Percentiles rank a stretch among this genome's conserved stretches.
Evolutionary conservation across 2,329 filamentous ascomycete species (phyloP).

Genomic region (Nothomitra cinnamomea): DNA sequence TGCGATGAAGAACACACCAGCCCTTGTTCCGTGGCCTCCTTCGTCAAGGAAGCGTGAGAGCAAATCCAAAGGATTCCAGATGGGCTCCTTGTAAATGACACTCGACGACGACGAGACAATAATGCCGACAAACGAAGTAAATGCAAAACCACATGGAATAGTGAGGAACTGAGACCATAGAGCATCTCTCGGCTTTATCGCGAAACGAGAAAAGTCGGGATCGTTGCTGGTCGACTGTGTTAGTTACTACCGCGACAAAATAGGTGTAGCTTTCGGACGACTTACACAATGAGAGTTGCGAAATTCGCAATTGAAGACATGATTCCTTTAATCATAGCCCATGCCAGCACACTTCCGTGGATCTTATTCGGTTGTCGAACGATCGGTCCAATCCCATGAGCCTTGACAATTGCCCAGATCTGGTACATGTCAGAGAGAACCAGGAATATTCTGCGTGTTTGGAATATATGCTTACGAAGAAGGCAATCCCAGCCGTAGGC

Average conservation of each 20-base stretch:
- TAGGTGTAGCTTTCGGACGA: too few relatives aligned
- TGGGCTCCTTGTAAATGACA: conserved; percentile 46
- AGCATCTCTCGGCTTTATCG: conserved; percentile 55
- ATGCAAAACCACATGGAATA: conserved; percentile 52
- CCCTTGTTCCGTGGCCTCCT: conserved; percentile 49
- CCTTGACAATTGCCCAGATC: conserved; percentile 69
- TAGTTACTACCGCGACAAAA: neutral
- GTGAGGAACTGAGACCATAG: conserved; percentile 65
- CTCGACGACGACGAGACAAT: conserved; percentile 57
- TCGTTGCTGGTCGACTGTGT: conserved; percentile 27
- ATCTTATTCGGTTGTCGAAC: conserved; percentile 47
- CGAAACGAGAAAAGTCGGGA: conserved; percentile 75
- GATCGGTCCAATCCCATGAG: conserved; percentile 70
- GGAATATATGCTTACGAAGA: neutral
- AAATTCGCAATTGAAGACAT: conserved; percentile 89
- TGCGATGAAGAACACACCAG: conserved; percentile 60
- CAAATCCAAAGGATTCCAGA: conserved; percentile 58
- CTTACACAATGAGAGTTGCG: conserved; percentile 55
- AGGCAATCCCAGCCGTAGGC: conserved; percentile 54
- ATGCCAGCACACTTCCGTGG: conserved; percentile 53
- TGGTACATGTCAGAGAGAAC: conserved; percentile 42
- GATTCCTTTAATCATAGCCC: conserved; percentile 70
- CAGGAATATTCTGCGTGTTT: neutral
- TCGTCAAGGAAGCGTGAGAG: conserved; percentile 51
- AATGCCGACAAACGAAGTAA: conserved; percentile 76